These are phyloP conservation scores for Lodderomyces oxycetoniae DNA, from an alignment of 1,139 yeast genomes.

Conservation along the genomic window DNA sequence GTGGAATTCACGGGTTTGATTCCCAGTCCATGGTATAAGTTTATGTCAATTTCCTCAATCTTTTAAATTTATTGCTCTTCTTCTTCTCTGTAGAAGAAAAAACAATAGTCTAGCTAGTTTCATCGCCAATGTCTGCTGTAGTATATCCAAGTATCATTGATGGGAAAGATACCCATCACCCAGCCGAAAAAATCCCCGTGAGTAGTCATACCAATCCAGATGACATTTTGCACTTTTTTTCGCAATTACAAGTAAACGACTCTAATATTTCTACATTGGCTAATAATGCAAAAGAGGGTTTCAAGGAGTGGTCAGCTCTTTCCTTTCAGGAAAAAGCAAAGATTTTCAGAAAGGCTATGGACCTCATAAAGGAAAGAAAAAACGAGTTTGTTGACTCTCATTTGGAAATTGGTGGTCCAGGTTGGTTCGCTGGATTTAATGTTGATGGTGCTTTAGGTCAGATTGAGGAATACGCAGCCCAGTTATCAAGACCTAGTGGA, in stretches of 20 bases:
- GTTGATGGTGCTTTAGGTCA: constrained; percentile 24
- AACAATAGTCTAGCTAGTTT: too few relatives aligned
- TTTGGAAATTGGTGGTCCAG: constrained; percentile 33
- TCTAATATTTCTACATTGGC: constrained; percentile 6
- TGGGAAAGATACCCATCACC: constrained; percentile 16
- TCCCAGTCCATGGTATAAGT: too few relatives aligned
- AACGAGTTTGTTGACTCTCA: constrained; percentile 23
- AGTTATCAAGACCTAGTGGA: constrained; percentile 23
- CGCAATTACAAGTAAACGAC: constrained; percentile 11
- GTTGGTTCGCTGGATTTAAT: constrained; percentile 34
- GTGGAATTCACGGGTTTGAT: too few relatives aligned
- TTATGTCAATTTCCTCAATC: too few relatives aligned
- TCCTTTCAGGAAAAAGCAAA: constrained; percentile 16
- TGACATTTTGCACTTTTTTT: constrained; percentile 13
- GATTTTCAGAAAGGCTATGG: constrained; percentile 19
- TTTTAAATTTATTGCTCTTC: too few relatives aligned
- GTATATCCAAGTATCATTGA: constrained; percentile 17
- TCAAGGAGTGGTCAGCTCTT: constrained; percentile 23
- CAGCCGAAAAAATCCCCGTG: constrained; percentile 14
- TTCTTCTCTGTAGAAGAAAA: too few relatives aligned
- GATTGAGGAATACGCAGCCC: constrained; percentile 21
- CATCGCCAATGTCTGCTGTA: too few relatives aligned
- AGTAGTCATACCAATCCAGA: constrained; percentile 10
- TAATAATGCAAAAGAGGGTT: constrained; percentile 22
- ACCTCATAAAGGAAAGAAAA: constrained; percentile 14